Conservation (phyloP, 164 flowering plant species). For the Litsea cubeba region DNA sequence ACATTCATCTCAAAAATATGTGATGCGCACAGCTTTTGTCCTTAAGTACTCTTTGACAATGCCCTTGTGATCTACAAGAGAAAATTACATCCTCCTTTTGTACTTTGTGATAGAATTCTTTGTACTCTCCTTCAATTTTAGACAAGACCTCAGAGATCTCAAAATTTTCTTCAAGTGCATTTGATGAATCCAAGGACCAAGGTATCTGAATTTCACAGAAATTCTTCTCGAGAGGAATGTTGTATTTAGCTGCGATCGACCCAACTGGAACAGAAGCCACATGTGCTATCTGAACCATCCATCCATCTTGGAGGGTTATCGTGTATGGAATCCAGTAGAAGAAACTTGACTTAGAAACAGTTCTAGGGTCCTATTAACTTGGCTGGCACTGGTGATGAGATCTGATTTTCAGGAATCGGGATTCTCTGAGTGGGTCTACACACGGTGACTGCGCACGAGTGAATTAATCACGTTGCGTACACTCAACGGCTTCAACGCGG, state of each 20-base stretch:
- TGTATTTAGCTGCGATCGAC: constrained; percentile 58
- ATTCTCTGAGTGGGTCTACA: too few relatives aligned
- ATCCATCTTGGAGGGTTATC: too few relatives aligned
- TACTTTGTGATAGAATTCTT: constrained; percentile 44
- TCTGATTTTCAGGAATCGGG: too few relatives aligned
- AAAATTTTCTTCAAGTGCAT: constrained; percentile 52
- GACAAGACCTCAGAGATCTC: constrained; percentile 60
- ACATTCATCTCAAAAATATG: not conserved
- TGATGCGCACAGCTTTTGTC: constrained; percentile 22
- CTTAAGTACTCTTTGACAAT: constrained; percentile 39
- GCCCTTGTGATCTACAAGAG: constrained; percentile 64
- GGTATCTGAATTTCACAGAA: constrained; percentile 56
- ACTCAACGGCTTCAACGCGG: rapidly evolving
- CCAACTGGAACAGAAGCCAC: too few relatives aligned
- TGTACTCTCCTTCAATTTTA: constrained; percentile 53
- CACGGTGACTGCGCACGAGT: too few relatives aligned
- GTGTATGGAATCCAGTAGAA: too few relatives aligned
- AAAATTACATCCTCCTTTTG: constrained; percentile 64
- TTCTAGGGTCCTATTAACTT: too few relatives aligned
- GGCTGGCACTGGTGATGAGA: too few relatives aligned
- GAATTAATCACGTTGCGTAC: rapidly evolving
- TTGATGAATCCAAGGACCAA: constrained; percentile 36
- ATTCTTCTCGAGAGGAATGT: constrained; percentile 52
- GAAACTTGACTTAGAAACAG: too few relatives aligned
- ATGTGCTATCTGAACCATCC: too few relatives aligned